Evolutionary conservation across 306 rosid species (phyloP).

Genomic region (Corylus heterophylla): DNA sequence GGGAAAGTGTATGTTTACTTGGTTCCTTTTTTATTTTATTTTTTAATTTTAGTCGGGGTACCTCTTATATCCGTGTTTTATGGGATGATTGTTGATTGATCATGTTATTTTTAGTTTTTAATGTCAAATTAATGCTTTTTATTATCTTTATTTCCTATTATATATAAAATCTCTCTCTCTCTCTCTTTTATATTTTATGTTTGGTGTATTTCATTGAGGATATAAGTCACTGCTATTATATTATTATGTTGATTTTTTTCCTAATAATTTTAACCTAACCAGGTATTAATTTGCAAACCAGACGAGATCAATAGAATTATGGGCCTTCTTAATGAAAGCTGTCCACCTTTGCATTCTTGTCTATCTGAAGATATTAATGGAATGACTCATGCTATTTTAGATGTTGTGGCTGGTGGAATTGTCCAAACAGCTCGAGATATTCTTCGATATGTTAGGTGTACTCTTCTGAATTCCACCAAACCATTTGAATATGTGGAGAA

Average conservation of each 20-base stretch:
- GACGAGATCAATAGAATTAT: constrained; percentile 76
- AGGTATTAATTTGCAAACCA: constrained; percentile 89
- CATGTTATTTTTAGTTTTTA: constrained; percentile 1
- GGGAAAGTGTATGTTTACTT: constrained; percentile 79
- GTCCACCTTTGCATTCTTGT: constrained; percentile 85
- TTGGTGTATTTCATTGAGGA: constrained; percentile 17
- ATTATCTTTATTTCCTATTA: constrained; percentile 2
- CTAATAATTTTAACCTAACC: constrained; percentile 19
- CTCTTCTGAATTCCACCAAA: constrained; percentile 89
- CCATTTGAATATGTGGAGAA: constrained; percentile 93
- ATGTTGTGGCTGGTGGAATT: constrained; percentile 96
- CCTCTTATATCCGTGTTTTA: constrained; percentile 7
- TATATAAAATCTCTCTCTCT: background rate
- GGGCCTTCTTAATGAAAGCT: constrained; percentile 78
- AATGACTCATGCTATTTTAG: constrained; percentile 97
- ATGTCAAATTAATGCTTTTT: background rate
- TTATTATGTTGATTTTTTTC: constrained; percentile 13
- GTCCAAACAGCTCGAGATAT: constrained; percentile 93
- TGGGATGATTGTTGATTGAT: constrained; percentile 1
- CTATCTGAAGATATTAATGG: constrained; percentile 94
- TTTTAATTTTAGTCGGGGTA: constrained; percentile 14
- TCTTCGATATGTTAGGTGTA: constrained; percentile 90
- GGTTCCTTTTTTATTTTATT: too few species aligned
- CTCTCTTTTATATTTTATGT: constrained; percentile 11
- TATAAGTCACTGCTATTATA: constrained; percentile 5